Percentiles rank a stretch among this genome's conserved stretches.
phyloP scores from a whole-genome alignment of 176 grass and related monocot genomes.

The Olyra latifolia region DNA sequence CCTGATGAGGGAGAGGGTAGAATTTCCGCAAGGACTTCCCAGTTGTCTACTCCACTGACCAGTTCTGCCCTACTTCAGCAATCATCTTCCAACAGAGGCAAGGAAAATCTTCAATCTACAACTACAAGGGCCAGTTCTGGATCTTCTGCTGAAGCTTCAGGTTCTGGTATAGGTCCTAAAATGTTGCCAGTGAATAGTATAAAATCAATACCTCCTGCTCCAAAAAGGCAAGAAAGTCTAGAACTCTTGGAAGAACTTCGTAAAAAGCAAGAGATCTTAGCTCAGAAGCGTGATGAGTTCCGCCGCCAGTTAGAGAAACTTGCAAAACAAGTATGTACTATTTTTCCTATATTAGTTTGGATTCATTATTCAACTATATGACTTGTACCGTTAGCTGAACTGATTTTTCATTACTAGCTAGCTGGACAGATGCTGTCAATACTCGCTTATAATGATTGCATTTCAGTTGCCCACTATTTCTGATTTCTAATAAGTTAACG shows the following conservation, averaged over 20 bases:
- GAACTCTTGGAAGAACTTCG: slow-evolving; percentile 88
- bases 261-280: slow-evolving; percentile 93
- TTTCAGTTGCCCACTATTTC: slow-evolving; percentile 5
- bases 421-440: not conserved
- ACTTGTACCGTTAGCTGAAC: slow-evolving; percentile 6
- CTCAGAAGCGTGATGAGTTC: slow-evolving; percentile 89
- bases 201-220: slow-evolving; percentile 41
- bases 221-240: slow-evolving; percentile 77
- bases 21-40: slow-evolving; percentile 28
- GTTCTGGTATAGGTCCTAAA: slow-evolving; percentile 46
- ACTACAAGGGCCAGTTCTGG: slow-evolving; percentile 49
- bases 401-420: not conserved
- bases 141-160: slow-evolving; percentile 46
- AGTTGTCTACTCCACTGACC: slow-evolving; percentile 2
- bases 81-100: slow-evolving; percentile 48
- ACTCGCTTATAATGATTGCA: not conserved
- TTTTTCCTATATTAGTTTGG: slow-evolving; percentile 3
- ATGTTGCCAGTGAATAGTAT: slow-evolving; percentile 41
- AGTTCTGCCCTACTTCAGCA: slow-evolving; percentile 33
- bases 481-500: slow-evolving; percentile 26
- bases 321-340: slow-evolving; percentile 69
- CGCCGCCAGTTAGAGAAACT: slow-evolving; percentile 80
- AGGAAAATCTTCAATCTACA: slow-evolving; percentile 58
- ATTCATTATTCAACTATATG: slow-evolving; percentile 26
- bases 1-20: slow-evolving; percentile 49